These are phyloP conservation scores for Trichoderma koningiopsis DNA, from an alignment of 2,329 filamentous ascomycete species.

Conservation along the genomic window DNA sequence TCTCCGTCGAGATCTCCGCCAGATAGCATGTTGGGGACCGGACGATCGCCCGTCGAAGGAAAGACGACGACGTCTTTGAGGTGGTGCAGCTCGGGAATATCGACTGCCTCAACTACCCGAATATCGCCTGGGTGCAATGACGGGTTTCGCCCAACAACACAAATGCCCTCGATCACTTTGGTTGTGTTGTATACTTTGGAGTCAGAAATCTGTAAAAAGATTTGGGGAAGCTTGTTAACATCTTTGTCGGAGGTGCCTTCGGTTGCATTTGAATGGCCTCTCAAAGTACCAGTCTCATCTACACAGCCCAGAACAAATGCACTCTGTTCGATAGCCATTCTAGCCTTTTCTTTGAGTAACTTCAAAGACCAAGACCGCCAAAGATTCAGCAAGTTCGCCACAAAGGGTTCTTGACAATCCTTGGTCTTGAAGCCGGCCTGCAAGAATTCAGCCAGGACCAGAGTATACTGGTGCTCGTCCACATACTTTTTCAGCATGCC, in stretches of 20 bases:
- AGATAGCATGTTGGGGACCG: conserved; percentile 91
- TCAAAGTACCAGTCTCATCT: conserved; percentile 77
- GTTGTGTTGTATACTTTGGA: conserved; percentile 56
- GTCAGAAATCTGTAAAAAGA: conserved; percentile 81
- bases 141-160: conserved; percentile 86
- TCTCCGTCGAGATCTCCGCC: conserved; percentile 95
- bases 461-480: conserved; percentile 81
- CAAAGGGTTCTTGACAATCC: conserved; percentile 71
- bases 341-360: conserved; percentile 87
- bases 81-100: conserved; percentile 72
- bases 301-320: conserved; percentile 87
- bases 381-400: conserved; percentile 73
- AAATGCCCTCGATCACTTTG: conserved; percentile 72
- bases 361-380: conserved; percentile 93
- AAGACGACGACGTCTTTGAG: conserved; percentile 86
- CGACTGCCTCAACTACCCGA: conserved; percentile 80
- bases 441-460: conserved; percentile 75
- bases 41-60: conserved; percentile 77
- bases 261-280: conserved; percentile 65
- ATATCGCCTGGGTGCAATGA: conserved; percentile 93
- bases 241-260: conserved; percentile 47
- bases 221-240: conserved; percentile 68
- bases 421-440: conserved; percentile 74
- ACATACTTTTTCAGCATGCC: conserved; percentile 72
- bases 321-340: conserved; percentile 77